Base-by-base conservation (phyloP, 1,284 basidiomycete genomes). In the Cutaneotrichosporon cavernicola region DNA sequence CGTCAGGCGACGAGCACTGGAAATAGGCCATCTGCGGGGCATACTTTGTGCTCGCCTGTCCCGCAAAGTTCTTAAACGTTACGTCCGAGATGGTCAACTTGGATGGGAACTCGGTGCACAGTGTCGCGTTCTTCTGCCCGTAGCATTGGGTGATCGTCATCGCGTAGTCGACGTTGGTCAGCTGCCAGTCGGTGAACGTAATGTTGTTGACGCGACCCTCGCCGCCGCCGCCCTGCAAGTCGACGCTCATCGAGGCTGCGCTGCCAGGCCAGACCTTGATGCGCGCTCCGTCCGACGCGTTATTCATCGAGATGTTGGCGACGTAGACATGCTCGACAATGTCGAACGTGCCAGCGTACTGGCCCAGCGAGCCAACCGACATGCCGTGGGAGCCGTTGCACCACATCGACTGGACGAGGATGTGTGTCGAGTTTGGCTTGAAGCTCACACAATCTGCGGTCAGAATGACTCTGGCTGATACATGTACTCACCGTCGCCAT, bases 271-370 rank as follows among this genome's bases (percentile, higher is more conserved):
- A 88, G 3, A 86, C 86, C 75, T 88, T 88, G 76, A 88, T 88
- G n/a, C 87, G 82, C 0, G 86, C 86, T 0, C 86, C 87, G 67
- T 88, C 87, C 61, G 86, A 80, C 10, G 86, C 84, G 63, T 87
- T 86, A 26, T 82, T 77, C 86, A 88, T 88, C 22, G 80, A 82
- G 64, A 88, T 81, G 69, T 87, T 85, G 60, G 83, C 83, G 47
- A 74, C 84, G 11, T 83, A 81, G n/a, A 88, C 83, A 70, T 89
- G 86, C 63, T 85, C 81, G n/a, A 89, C 86, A 53, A 90, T 86
- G 71, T 88, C 87, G 57, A 84, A 69, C 43, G 73, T 69, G 8
- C 85, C 86, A 18, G 85, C 81, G 70, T 85, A 88, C 78, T 88
- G 83, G 0, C 84, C 83, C 7, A 85, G 75, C 16, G 84, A 84